Conservation (phyloP, 2,329 filamentous ascomycete species). For the Colletotrichum coccodes region DNA sequence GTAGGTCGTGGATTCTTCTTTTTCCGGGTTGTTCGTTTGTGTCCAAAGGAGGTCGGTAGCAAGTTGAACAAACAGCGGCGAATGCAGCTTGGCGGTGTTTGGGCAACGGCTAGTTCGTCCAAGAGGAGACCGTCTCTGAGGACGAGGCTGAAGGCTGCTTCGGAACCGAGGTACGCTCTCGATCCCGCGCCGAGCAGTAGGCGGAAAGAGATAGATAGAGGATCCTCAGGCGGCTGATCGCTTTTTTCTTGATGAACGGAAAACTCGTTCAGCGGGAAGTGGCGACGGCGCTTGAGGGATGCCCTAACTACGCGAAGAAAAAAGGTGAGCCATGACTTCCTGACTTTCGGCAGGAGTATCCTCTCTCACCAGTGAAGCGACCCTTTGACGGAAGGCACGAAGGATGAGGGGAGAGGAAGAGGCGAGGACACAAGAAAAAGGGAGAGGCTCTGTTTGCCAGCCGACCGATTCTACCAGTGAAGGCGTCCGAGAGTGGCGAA, state of each 20-base stretch:
- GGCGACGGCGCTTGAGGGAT: slow-evolving; percentile 8
- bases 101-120: slow-evolving; percentile 1
- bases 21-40: slow-evolving; percentile 31
- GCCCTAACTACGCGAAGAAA: slow-evolving; percentile 19
- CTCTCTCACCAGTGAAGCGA: slow-evolving; percentile 32
- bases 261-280: slow-evolving; percentile 15
- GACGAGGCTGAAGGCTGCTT: slow-evolving; percentile 14
- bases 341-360: slow-evolving; percentile 29
- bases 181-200: slow-evolving; percentile 3
- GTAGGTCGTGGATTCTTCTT: slow-evolving; percentile 33
- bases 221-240: slow-evolving; percentile 7
- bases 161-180: slow-evolving; percentile 8
- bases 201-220: neutral
- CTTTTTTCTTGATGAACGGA: slow-evolving; percentile 16
- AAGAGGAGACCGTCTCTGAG: slow-evolving; percentile 7
- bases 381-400: neutral
- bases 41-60: slow-evolving; percentile 54
- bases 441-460: slow-evolving; percentile 15
- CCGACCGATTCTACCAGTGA: slow-evolving; percentile 61
- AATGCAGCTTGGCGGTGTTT: slow-evolving; percentile 73
- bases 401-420: neutral
- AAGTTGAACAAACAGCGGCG: slow-evolving; percentile 73
- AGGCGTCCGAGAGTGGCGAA: slow-evolving; percentile 63
- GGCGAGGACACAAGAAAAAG: neutral
- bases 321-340: slow-evolving; percentile 29